Base-by-base conservation (phyloP, 805 yeast genomes). In the Alloascoidea hylecoeti region DNA sequence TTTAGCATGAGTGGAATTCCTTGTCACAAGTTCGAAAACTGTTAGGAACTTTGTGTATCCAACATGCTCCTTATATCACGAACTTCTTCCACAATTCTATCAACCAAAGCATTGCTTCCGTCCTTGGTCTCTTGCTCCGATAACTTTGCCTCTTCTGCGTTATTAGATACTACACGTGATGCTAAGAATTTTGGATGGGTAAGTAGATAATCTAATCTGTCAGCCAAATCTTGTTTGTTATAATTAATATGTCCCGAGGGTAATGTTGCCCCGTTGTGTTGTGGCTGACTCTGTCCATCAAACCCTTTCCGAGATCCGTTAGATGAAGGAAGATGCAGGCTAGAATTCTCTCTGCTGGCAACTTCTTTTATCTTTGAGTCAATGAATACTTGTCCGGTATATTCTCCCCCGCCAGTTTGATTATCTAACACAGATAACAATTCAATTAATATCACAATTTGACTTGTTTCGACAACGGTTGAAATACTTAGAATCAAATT, bases 101-200 rank as follows among this genome's bases (percentile, higher is more conserved):
- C 66, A 4, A 71, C 70, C 39, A 75, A 63, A 16, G 57, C 35
- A 15, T 35, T 56, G 0, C 51, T 44, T 44, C 64, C 55, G 3
- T 51, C 45, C 36, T 57, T 61, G 15, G 56, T 72, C 3, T 70
- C 75, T 28, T 60, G 60, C 39, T 73, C 77, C 30, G 74, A 55
- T 5, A 70, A 44, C 33, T 69, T 63, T 47, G 73, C 80, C 46
- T 82, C 92, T 35, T 80, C 89, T 2, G 62, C 36, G 9, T 77
- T 70, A 2, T 78, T 68, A 2, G 88, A 72, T 2, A 69, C 63
- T 3, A 82, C 66, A 46, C 92, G 62, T 4, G 88, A 70, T 3
- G 81, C 68, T 43, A 88, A 60, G 46, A 76, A 86, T 54, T 84
- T 85, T 12, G 95, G 95, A 56, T 88, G 96, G 17, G 88, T 78